These are phyloP conservation scores for Paecilomyces niveus DNA, from an alignment of 2,329 filamentous ascomycete species.

Conservation along the genomic window DNA sequence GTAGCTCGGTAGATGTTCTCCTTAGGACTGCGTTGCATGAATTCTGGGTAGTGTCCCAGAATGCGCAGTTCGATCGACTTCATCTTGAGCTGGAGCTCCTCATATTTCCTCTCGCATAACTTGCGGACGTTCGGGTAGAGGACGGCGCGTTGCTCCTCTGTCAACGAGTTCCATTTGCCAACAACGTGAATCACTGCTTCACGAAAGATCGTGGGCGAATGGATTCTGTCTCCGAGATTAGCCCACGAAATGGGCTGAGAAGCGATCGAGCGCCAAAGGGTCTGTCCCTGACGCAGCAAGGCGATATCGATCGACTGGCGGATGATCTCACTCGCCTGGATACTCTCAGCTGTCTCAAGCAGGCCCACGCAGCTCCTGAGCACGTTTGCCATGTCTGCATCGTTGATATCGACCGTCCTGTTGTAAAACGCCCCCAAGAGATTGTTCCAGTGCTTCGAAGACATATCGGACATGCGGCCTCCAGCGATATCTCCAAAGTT, in stretches of 20 bases:
- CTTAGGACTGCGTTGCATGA: constrained; percentile 29
- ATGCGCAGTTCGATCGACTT: constrained; percentile 20
- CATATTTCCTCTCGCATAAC: constrained; percentile 17
- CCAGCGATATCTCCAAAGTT: neutral
- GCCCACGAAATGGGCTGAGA: constrained; percentile 40
- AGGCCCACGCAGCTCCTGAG: constrained; percentile 36
- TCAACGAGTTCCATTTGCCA: constrained; percentile 21
- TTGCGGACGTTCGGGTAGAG: constrained; percentile 13
- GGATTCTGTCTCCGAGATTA: constrained; percentile 38
- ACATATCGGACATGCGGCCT: constrained; percentile 2
- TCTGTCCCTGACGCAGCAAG: constrained; percentile 41
- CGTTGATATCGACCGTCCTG: constrained; percentile 32
- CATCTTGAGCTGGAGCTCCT: constrained; percentile 17
- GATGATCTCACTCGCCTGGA: constrained; percentile 37
- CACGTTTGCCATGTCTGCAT: constrained; percentile 29
- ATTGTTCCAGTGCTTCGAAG: constrained; percentile 31
- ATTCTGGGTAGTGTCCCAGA: constrained; percentile 24
- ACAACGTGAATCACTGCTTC: constrained; percentile 25
- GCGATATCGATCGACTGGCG: constrained; percentile 41
- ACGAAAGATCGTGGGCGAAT: constrained; percentile 33
- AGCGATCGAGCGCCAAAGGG: constrained; percentile 39
- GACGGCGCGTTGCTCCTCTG: constrained; percentile 10
- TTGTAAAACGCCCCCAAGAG: constrained; percentile 44
- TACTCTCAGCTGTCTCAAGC: constrained; percentile 40
- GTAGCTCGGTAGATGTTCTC: constrained; percentile 32